Evolutionary conservation across 1,284 basidiomycete genomes (phyloP).

Genomic region (Cystobasidiaceae sp.): DNA sequence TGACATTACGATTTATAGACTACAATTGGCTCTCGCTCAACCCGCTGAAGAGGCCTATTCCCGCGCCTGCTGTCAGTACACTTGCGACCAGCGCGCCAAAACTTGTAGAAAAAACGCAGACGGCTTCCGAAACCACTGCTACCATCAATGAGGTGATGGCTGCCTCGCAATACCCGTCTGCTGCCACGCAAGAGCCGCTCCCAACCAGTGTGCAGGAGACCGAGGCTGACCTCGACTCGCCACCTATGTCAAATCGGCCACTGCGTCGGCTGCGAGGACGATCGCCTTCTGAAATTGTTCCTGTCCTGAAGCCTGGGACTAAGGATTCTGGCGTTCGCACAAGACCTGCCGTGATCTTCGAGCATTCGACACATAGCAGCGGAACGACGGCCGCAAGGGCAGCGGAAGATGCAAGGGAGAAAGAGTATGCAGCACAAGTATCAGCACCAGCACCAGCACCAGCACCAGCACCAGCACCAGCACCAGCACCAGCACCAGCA

Average conservation of each 20-base stretch:
- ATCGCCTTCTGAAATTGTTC: constrained; percentile 13
- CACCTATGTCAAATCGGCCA: neutral
- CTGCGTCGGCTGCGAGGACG: constrained; percentile 2
- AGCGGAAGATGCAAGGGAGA: too few relatives aligned
- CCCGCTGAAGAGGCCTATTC: neutral
- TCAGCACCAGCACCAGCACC: too few relatives aligned
- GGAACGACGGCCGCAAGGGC: too few relatives aligned
- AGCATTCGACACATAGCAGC: too few relatives aligned
- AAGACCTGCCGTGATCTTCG: too few relatives aligned
- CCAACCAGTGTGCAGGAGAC: neutral
- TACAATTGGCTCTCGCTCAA: neutral
- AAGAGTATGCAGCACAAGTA: too few relatives aligned
- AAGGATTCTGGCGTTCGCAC: neutral
- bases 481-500: too few relatives aligned
- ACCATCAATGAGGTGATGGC: too few relatives aligned
- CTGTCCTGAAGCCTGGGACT: constrained; percentile 12
- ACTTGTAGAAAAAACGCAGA: neutral
- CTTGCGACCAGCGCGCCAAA: neutral
- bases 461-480: too few relatives aligned
- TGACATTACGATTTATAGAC: neutral
- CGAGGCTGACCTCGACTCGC: neutral
- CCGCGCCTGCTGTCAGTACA: neutral
- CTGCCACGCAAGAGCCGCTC: neutral
- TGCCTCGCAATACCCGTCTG: too few relatives aligned
- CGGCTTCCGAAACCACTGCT: neutral